Percentiles rank a stretch among this genome's conserved stretches.
phyloP scores from a whole-genome alignment of 2,329 filamentous ascomycete species.

The Trichophyton benhamiae region DNA sequence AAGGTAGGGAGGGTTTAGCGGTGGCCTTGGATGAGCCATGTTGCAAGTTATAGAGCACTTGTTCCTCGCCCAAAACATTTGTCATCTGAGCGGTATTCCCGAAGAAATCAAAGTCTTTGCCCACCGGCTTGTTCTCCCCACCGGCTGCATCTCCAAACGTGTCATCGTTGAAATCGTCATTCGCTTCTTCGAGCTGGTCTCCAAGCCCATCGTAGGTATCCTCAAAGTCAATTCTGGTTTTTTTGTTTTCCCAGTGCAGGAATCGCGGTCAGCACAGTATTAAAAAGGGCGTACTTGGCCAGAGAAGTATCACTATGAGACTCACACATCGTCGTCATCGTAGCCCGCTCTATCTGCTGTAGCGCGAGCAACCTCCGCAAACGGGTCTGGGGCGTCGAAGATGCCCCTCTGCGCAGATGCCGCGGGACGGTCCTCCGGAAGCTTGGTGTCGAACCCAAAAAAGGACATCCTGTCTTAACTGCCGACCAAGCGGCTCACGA shows the following conservation, averaged over 20 bases:
- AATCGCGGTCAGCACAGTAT: background rate
- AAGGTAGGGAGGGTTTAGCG: constrained; percentile 20
- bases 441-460: constrained; percentile 70
- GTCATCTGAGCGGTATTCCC: constrained; percentile 81
- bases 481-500: constrained; percentile 4
- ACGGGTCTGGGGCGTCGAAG: constrained; percentile 82
- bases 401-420: constrained; percentile 52
- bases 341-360: constrained; percentile 33
- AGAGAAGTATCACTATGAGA: constrained; percentile 7
- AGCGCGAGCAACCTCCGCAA: constrained; percentile 62
- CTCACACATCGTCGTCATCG: constrained; percentile 46
- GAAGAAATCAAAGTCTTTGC: constrained; percentile 96
- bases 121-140: constrained; percentile 45
- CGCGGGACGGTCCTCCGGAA: constrained; percentile 53
- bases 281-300: background rate
- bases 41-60: constrained; percentile 68
- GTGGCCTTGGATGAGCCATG: constrained; percentile 34
- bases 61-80: constrained; percentile 79
- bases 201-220: constrained; percentile 95
- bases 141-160: constrained; percentile 58
- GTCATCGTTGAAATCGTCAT: constrained; percentile 93
- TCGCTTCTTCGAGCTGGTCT: constrained; percentile 77
- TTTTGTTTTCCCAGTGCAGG: constrained; percentile 30
- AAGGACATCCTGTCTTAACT: constrained; percentile 57
- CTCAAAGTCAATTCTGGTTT: constrained; percentile 68